A percentile compares a stretch with the other conserved stretches of the same genome.
Evolutionary conservation across 2,329 filamentous ascomycete species (phyloP).

Genomic region (Nemania sp.): DNA sequence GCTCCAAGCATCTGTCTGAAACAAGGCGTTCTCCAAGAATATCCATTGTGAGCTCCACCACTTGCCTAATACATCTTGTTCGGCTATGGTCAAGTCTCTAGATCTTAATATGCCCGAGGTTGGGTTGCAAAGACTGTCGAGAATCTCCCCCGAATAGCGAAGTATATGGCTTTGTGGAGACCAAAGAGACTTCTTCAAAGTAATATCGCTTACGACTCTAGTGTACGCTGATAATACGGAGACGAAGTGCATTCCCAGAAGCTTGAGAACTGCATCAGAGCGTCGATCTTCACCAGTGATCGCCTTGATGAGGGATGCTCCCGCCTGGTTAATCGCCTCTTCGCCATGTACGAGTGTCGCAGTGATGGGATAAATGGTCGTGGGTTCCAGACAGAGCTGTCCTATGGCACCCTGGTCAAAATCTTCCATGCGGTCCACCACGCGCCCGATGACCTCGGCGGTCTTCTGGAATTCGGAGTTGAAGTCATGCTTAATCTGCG

Average conservation of each 20-base stretch:
- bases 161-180: constrained; percentile 61
- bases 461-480: constrained; percentile 69
- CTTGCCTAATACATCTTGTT: constrained; percentile 68
- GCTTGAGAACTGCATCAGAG: constrained; percentile 52
- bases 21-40: constrained; percentile 78
- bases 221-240: constrained; percentile 52
- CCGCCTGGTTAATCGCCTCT: constrained; percentile 75
- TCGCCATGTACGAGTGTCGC: constrained; percentile 82
- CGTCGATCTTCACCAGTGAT: constrained; percentile 70
- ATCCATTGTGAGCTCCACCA: constrained; percentile 90
- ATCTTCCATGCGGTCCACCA: constrained; percentile 79
- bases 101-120: constrained; percentile 59
- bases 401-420: constrained; percentile 73
- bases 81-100: constrained; percentile 61
- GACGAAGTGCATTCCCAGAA: constrained; percentile 52
- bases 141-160: constrained; percentile 60
- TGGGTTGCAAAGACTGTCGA: constrained; percentile 61
- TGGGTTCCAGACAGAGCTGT: constrained; percentile 68
- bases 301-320: constrained; percentile 80
- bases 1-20: constrained; percentile 84
- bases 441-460: constrained; percentile 65
- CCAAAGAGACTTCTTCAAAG: constrained; percentile 53
- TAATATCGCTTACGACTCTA: constrained; percentile 49
- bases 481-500: constrained; percentile 66
- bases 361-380: constrained; percentile 74